Evolutionary conservation across 805 yeast genomes (phyloP).

Genomic region (Yamadazyma olivae): DNA sequence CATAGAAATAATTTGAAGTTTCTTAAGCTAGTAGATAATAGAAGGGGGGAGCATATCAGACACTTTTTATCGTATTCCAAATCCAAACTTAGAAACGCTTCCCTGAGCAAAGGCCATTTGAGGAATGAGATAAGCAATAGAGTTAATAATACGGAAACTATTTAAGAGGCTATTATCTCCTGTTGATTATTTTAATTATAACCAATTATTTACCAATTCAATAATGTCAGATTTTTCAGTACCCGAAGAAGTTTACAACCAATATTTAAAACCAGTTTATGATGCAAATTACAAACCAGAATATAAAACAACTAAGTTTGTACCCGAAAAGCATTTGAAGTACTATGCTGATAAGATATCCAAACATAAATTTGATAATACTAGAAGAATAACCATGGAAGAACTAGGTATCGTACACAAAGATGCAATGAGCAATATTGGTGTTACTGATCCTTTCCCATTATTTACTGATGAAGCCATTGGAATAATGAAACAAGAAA

Average conservation of each 20-base stretch:
- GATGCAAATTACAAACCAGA: constrained; percentile 9
- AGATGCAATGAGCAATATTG: constrained; percentile 51
- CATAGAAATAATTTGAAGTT: too few species aligned
- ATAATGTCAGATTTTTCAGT: too few species aligned
- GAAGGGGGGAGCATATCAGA: too few species aligned
- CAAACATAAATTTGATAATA: constrained; percentile 17
- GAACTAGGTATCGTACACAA: constrained; percentile 47
- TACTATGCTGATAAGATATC: constrained; percentile 18
- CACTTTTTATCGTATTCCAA: too few species aligned
- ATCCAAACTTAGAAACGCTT: too few species aligned
- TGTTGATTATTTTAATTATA: too few species aligned
- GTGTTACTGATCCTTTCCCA: constrained; percentile 59
- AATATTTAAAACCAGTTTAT: constrained; percentile 29
- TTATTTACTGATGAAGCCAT: constrained; percentile 60
- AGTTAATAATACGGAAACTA: too few species aligned
- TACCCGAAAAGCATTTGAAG: constrained; percentile 30
- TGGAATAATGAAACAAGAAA: constrained; percentile 55
- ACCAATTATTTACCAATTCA: too few species aligned
- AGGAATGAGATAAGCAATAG: too few species aligned
- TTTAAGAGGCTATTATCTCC: too few species aligned
- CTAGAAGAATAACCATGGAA: constrained; percentile 39
- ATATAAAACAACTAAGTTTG: constrained; percentile 17
- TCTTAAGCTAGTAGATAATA: too few species aligned
- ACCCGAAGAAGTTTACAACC: constrained; percentile 27
- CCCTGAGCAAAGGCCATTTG: too few species aligned